Conservation (phyloP, 129 eudicot species). For the Tagetes patula region DNA sequence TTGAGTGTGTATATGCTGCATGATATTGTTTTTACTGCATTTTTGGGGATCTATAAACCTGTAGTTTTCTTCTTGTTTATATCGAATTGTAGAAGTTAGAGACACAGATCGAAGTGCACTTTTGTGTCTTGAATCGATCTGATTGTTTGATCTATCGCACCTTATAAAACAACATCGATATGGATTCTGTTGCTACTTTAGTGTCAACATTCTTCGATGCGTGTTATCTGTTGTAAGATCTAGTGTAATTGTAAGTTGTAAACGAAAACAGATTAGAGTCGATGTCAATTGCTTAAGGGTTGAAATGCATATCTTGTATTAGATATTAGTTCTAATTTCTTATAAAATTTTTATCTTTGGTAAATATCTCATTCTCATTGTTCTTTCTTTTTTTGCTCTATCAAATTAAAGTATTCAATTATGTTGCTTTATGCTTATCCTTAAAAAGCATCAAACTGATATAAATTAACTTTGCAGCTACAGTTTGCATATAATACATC, state of each 20-base stretch:
- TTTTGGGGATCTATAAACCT: background rate
- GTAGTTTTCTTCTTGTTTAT: constrained; percentile 18
- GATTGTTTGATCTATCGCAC: constrained; percentile 1
- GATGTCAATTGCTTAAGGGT: background rate
- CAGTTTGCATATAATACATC: constrained; percentile 6
- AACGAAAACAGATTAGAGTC: background rate
- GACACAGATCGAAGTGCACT: constrained; percentile 24
- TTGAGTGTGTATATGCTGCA: constrained; percentile 18
- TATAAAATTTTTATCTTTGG: constrained; percentile 8
- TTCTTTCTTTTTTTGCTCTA: constrained; percentile 17
- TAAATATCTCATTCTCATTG: constrained; percentile 5
- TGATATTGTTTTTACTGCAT: constrained; percentile 16
- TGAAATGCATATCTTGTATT: constrained; percentile 1
- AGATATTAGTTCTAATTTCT: background rate
- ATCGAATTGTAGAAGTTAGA: background rate
- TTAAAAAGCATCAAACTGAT: background rate
- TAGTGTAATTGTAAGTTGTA: constrained; percentile 4
- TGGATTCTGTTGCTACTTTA: constrained; percentile 31
- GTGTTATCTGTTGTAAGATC: constrained; percentile 15
- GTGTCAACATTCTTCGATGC: constrained; percentile 17
- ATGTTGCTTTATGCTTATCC: background rate
- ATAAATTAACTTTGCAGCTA: constrained; percentile 6
- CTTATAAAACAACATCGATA: background rate
- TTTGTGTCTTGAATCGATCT: constrained; percentile 23
- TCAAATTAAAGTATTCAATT: constrained; percentile 1